Evolutionary conservation across 1,139 yeast species (phyloP).

Genomic region (Yamadazyma oceani): DNA sequence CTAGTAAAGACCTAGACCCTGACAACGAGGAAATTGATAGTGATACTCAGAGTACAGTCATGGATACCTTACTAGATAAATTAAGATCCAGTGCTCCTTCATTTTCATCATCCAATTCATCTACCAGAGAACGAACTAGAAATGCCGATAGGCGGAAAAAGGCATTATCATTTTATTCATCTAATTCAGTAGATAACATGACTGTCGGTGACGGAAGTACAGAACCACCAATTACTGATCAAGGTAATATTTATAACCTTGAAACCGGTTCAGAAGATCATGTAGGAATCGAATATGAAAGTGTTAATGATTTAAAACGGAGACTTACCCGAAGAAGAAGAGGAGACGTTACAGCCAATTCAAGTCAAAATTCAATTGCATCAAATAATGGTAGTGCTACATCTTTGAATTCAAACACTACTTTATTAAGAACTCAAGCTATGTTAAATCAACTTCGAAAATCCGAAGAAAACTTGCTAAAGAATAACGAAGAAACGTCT

Average conservation of each 20-base stretch:
- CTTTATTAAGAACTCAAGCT: constrained; percentile 40
- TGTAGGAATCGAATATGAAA: constrained; percentile 31
- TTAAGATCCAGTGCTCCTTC: constrained; percentile 34
- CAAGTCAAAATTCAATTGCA: constrained; percentile 1
- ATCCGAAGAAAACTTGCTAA: constrained; percentile 1
- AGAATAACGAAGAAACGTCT: constrained; percentile 1
- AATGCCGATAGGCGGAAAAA: constrained; percentile 30
- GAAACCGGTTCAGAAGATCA: constrained; percentile 7
- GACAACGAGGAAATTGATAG: constrained; percentile 7
- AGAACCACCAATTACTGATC: not conserved
- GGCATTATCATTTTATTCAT: constrained; percentile 38
- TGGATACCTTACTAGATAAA: constrained; percentile 40
- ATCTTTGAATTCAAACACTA: constrained; percentile 24
- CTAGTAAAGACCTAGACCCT: constrained; percentile 16
- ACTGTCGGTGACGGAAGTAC: not conserved
- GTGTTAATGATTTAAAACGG: constrained; percentile 39
- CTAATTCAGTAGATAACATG: constrained; percentile 20
- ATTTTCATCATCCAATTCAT: constrained; percentile 17
- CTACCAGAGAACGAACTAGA: constrained; percentile 16
- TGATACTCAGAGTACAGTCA: constrained; percentile 25
- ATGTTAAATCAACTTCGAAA: constrained; percentile 40
- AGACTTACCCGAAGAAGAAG: constrained; percentile 38
- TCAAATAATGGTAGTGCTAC: constrained; percentile 11
- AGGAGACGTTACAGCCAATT: constrained; percentile 14
- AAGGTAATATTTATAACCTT: not conserved